Conservation (phyloP, 106 monocot genomes). For the Dactylorhiza incarnata region DNA sequence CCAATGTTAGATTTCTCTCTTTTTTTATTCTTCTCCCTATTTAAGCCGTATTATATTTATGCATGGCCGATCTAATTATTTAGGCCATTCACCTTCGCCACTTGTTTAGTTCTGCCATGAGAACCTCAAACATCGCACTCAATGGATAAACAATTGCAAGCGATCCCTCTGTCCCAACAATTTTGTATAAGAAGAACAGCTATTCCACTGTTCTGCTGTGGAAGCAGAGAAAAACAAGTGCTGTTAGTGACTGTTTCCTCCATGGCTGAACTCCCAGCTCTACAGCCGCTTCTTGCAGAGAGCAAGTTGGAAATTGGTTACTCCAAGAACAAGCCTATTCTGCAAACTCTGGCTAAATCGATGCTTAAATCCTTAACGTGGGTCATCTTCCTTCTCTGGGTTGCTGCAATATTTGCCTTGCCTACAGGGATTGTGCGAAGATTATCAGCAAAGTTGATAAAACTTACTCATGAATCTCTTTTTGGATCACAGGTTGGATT, state of each 20-base stretch:
- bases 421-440: conserved; percentile 16
- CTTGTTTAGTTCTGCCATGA: no score
- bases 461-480: conserved; percentile 17
- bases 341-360: conserved; percentile 19
- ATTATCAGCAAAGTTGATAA: conserved; percentile 3
- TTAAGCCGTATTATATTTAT: no score
- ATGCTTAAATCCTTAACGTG: conserved; percentile 60
- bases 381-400: conserved; percentile 44
- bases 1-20: no score
- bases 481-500: conserved; percentile 44
- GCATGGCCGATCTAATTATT: no score
- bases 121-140: background rate
- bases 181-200: background rate
- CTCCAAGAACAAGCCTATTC: conserved; percentile 12
- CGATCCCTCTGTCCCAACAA: background rate
- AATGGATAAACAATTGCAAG: background rate
- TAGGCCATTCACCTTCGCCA: no score
- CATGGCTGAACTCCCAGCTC: conserved; percentile 31
- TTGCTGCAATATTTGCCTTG: conserved; percentile 33
- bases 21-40: no score
- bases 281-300: conserved; percentile 24
- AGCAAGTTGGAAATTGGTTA: background rate
- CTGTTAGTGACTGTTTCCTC: background rate
- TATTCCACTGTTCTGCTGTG: background rate
- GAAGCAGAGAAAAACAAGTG: background rate